These are phyloP conservation scores for Aulographum hederae DNA, from an alignment of 2,329 filamentous ascomycete species.

Conservation along the genomic window DNA sequence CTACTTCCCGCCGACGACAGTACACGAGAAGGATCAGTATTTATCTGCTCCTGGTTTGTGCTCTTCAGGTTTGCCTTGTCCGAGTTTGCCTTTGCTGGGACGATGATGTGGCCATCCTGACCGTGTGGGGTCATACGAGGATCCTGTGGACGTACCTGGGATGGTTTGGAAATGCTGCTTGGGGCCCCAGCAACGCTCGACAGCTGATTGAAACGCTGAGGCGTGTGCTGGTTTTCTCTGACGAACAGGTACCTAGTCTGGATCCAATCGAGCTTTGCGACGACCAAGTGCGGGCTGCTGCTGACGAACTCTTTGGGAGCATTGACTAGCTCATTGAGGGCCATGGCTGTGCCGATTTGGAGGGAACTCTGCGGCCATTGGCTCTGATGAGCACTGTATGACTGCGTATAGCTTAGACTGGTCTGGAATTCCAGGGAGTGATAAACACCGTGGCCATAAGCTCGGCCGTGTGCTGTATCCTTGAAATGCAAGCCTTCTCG, in stretches of 20 bases:
- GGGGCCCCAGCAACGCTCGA: no score
- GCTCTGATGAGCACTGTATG: not conserved
- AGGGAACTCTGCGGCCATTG: conserved; percentile 52
- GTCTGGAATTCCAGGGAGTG: conserved; percentile 43
- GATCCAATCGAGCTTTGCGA: conserved; percentile 66
- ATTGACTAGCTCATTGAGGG: conserved; percentile 77
- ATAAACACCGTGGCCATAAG: conserved; percentile 67
- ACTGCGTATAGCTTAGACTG: conserved; percentile 33
- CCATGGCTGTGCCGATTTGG: conserved; percentile 39
- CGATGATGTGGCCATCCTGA: conserved; percentile 20
- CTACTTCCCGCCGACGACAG: not conserved
- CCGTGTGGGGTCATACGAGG: conserved; percentile 23
- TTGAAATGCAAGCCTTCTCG: conserved; percentile 64
- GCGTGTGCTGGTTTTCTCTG: no score
- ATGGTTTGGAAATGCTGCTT: not conserved
- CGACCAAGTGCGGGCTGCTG: conserved; percentile 45
- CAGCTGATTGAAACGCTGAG: no score
- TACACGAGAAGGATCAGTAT: no score
- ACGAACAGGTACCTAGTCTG: conserved; percentile 76
- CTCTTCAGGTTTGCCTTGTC: not conserved
- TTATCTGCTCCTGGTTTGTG: no score
- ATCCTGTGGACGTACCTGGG: conserved; percentile 18
- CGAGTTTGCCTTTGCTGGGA: conserved; percentile 22
- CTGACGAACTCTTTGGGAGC: conserved; percentile 41
- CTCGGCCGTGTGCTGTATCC: conserved; percentile 42